Percentiles rank a stretch among this genome's conserved stretches.
phyloP scores from a whole-genome alignment of 2,329 filamentous ascomycete genomes.

The Sporothrix luriei region DNA sequence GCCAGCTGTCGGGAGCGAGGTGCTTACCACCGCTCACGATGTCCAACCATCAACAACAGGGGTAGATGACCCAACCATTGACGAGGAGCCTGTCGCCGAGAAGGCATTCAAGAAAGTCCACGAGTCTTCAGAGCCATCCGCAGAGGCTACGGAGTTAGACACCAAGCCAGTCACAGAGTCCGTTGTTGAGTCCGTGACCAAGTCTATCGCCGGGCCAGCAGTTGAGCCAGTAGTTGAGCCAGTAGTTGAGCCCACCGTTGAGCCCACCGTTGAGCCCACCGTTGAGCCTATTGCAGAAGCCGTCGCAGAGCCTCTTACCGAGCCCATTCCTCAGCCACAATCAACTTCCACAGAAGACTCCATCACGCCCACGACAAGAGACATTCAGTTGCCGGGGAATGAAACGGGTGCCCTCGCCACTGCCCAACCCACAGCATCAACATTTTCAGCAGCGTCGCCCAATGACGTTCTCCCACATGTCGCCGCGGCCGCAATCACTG shows the following conservation, averaged over 20 bases:
- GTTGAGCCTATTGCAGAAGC: not conserved
- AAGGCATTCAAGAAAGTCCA: not conserved
- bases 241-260: not conserved
- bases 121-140: not conserved
- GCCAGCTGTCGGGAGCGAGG: conserved; percentile 1
- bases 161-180: not conserved
- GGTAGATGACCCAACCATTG: not conserved
- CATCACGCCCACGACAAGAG: not conserved
- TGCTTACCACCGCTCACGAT: conserved; percentile 20
- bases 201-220: not conserved
- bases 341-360: not conserved
- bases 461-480: conserved; percentile 22
- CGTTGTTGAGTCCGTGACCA: not conserved
- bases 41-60: not conserved
- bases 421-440: not conserved
- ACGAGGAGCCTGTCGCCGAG: not conserved
- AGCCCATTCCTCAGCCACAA: not conserved
- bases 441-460: not conserved
- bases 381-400: not conserved
- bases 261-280: not conserved
- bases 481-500: conserved; percentile 22
- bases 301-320: not conserved
- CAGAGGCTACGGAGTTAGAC: not conserved
- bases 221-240: not conserved
- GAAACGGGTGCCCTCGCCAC: not conserved